Evolutionary conservation across 2,329 filamentous ascomycete genomes (phyloP).

Genomic region (Escovopsis weberi): DNA sequence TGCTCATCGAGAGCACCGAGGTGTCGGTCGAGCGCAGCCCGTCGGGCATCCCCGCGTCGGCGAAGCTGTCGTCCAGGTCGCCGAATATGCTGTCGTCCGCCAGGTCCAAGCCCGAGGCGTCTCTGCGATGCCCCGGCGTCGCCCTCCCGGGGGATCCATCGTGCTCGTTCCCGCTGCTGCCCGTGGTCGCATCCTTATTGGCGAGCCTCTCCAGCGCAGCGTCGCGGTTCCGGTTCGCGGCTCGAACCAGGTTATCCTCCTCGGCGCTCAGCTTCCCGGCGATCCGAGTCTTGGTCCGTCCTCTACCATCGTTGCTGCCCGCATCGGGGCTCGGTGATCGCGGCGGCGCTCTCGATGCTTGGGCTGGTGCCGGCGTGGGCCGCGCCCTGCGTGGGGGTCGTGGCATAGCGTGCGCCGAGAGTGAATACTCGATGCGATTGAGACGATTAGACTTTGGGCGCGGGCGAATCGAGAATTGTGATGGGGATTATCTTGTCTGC

Average conservation of each 20-base stretch:
- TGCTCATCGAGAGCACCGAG: conserved; percentile 31
- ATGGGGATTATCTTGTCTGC: too few species aligned
- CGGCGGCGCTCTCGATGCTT: conserved; percentile 9
- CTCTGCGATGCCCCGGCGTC: conserved; percentile 21
- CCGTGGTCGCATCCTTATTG: conserved; percentile 17
- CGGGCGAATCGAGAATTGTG: too few species aligned
- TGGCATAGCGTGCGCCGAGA: conserved; percentile 11
- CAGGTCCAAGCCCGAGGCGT: conserved; percentile 34
- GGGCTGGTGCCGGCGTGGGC: conserved; percentile 12
- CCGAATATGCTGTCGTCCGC: conserved; percentile 34
- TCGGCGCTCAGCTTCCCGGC: conserved; percentile 7
- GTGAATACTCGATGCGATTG: too few species aligned
- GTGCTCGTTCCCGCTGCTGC: conserved; percentile 11
- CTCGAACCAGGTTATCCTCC: conserved; percentile 14
- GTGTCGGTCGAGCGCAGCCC: conserved; percentile 26
- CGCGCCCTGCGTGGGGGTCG: conserved; percentile 16
- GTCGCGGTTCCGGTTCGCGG: conserved; percentile 19
- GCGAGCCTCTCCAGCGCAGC: conserved; percentile 22
- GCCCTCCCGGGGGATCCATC: conserved; percentile 16
- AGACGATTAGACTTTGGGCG: too few species aligned
- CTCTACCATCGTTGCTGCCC: conserved; percentile 6
- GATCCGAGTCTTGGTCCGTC: conserved; percentile 9
- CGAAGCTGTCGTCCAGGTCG: conserved; percentile 28
- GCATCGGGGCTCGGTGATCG: neutral
- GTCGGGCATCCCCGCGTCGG: conserved; percentile 22